Evolutionary conservation across 2,329 filamentous ascomycete genomes (phyloP).

Genomic region (Biscogniauxia sp.): DNA sequence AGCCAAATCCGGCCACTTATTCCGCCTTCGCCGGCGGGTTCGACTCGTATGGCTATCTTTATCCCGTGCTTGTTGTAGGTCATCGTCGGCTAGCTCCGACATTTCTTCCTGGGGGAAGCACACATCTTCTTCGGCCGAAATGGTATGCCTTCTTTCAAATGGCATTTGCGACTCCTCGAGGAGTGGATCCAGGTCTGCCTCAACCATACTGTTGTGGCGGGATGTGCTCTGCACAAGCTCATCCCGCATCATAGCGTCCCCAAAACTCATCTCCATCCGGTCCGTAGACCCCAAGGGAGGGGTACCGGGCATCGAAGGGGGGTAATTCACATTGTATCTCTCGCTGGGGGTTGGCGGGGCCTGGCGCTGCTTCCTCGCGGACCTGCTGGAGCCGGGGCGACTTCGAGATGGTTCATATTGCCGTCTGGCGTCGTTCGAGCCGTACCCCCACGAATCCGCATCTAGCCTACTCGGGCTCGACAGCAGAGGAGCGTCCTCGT

Average conservation of each 20-base stretch:
- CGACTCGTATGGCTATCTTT: slow-evolving; percentile 35
- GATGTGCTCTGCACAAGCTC: slow-evolving; percentile 47
- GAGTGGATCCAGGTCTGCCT: slow-evolving; percentile 24
- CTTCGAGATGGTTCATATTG: slow-evolving; percentile 34
- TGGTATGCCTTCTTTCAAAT: slow-evolving; percentile 53
- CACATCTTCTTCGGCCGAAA: slow-evolving; percentile 78
- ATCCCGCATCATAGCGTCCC: slow-evolving; percentile 70
- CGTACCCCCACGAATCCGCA: slow-evolving; percentile 38
- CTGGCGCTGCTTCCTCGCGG: slow-evolving; percentile 40
- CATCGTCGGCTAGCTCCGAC: slow-evolving; percentile 80
- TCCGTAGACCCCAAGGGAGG: slow-evolving; percentile 51
- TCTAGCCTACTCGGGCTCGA: slow-evolving; percentile 40
- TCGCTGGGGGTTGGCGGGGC: slow-evolving; percentile 37
- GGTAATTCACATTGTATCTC: slow-evolving; percentile 64
- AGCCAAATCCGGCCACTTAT: slow-evolving; percentile 82
- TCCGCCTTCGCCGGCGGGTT: slow-evolving; percentile 56
- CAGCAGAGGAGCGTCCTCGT: slow-evolving; percentile 56
- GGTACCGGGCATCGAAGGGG: slow-evolving; percentile 64
- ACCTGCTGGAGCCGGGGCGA: slow-evolving; percentile 49
- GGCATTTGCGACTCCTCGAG: slow-evolving; percentile 32
- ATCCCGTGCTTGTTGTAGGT: slow-evolving; percentile 52
- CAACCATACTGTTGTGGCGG: slow-evolving; percentile 20
- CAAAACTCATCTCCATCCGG: slow-evolving; percentile 56
- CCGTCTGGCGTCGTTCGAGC: slow-evolving; percentile 39
- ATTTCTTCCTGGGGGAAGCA: slow-evolving; percentile 81